Evolutionary conservation across 2,329 filamentous ascomycete genomes (phyloP).

Genomic region (Stachybotrys chlorohalonatus): DNA sequence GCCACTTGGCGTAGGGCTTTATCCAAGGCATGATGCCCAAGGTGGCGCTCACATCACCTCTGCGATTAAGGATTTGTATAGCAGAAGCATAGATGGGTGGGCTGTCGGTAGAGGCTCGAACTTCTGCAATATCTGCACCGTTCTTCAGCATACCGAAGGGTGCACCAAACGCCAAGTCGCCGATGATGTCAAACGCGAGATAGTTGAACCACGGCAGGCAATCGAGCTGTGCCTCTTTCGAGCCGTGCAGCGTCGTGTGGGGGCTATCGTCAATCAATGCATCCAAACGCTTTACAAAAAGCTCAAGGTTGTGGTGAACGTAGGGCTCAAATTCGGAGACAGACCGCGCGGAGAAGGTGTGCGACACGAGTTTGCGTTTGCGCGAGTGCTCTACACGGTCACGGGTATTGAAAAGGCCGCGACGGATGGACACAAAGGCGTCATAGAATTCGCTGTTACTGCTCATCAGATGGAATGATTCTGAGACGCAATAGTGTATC

Average conservation of each 20-base stretch:
- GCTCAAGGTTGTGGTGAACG: conserved; percentile 69
- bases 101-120: conserved; percentile 50
- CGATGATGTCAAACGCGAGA: conserved; percentile 44
- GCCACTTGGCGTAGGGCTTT: conserved; percentile 70
- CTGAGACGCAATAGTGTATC: conserved; percentile 3
- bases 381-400: conserved; percentile 73
- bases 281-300: conserved; percentile 68
- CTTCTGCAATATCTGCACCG: conserved; percentile 68
- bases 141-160: conserved; percentile 61
- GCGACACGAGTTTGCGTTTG: conserved; percentile 81
- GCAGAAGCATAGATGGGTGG: conserved; percentile 64
- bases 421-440: conserved; percentile 78
- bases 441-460: conserved; percentile 70
- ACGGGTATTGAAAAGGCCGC: conserved; percentile 84
- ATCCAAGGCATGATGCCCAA: conserved; percentile 66
- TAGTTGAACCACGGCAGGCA: conserved; percentile 64
- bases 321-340: conserved; percentile 82
- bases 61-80: conserved; percentile 79
- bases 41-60: conserved; percentile 77
- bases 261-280: conserved; percentile 39
- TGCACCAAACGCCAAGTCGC: conserved; percentile 41
- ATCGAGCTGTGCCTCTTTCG: conserved; percentile 57
- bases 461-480: background rate
- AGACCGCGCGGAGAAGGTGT: conserved; percentile 78
- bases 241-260: conserved; percentile 43